Percentiles rank a stretch among this genome's conserved stretches.
These are phyloP conservation scores for Solanum habrochaites DNA, from an alignment of 257 asterid genomes.

Conservation along the genomic window DNA sequence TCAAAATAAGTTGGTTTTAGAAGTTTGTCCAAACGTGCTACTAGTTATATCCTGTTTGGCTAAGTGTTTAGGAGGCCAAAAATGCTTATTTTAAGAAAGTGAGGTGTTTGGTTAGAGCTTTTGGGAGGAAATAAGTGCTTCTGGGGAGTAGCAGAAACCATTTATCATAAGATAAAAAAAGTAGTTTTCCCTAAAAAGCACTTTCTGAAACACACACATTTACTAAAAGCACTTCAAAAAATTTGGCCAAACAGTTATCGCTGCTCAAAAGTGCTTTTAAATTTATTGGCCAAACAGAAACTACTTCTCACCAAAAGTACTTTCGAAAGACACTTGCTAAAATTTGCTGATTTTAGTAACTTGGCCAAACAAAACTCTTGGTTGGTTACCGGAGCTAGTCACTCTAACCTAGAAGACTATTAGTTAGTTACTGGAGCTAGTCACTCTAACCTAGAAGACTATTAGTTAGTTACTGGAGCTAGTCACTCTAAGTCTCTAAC, in stretches of 20 bases:
- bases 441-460: background rate
- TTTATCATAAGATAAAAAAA: background rate
- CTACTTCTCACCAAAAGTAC: background rate
- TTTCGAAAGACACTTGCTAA: background rate
- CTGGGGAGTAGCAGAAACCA: background rate
- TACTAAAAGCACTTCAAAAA: background rate
- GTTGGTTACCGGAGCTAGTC: background rate
- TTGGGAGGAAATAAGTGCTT: background rate
- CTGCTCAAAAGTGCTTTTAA: background rate
- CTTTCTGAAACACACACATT: background rate
- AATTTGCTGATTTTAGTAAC: background rate
- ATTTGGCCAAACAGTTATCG: background rate
- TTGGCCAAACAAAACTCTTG: background rate
- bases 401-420: background rate
- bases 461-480: background rate
- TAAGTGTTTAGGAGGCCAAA: background rate
- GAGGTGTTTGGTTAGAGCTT: background rate
- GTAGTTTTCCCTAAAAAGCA: background rate
- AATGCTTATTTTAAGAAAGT: background rate
- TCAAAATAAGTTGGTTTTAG: background rate
- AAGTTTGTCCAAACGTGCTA: background rate
- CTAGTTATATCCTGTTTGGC: background rate
- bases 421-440: background rate
- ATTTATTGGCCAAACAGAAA: background rate
- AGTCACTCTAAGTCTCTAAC: background rate